Evolutionary conservation across 2,329 filamentous ascomycete genomes (phyloP).

Genomic region (Penicillium expansum): DNA sequence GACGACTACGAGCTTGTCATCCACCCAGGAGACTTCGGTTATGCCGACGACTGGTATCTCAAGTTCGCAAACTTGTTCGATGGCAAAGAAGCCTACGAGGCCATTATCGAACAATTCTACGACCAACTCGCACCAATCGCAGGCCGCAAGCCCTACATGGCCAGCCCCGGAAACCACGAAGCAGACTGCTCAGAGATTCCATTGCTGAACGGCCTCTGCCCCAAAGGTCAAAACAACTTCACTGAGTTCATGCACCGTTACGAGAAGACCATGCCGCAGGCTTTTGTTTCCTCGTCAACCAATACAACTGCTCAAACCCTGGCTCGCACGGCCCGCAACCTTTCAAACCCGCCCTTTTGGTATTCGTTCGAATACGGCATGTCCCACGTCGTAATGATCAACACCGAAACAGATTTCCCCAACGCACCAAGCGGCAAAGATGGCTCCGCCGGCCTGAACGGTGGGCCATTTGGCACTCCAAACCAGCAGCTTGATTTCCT

Average conservation of each 20-base stretch:
- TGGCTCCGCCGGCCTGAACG: conserved; percentile 44
- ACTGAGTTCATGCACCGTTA: conserved; percentile 60
- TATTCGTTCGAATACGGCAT: conserved; percentile 61
- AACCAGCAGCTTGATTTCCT: conserved; percentile 56
- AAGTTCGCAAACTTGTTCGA: conserved; percentile 48
- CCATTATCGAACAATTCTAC: conserved; percentile 59
- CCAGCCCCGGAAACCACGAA: conserved; percentile 59
- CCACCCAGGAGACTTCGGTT: conserved; percentile 51
- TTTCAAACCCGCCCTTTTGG: conserved; percentile 57
- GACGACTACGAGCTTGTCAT: conserved; percentile 55
- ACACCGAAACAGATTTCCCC: conserved; percentile 58
- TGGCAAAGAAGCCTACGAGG: conserved; percentile 53
- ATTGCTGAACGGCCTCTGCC: conserved; percentile 25
- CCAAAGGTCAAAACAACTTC: conserved; percentile 57
- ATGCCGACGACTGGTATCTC: conserved; percentile 58
- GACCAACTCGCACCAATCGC: conserved; percentile 55
- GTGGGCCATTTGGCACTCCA: conserved; percentile 51
- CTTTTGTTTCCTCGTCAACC: conserved; percentile 51
- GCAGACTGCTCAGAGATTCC: conserved; percentile 47
- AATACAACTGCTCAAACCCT: conserved; percentile 42
- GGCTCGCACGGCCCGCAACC: conserved; percentile 47
- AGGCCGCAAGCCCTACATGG: conserved; percentile 56
- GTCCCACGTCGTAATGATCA: conserved; percentile 54
- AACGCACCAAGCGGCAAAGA: conserved; percentile 48
- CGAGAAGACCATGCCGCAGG: conserved; percentile 51